Base-by-base conservation (phyloP, 2,329 filamentous ascomycete genomes). In the Phyllosticta citrichinensis region DNA sequence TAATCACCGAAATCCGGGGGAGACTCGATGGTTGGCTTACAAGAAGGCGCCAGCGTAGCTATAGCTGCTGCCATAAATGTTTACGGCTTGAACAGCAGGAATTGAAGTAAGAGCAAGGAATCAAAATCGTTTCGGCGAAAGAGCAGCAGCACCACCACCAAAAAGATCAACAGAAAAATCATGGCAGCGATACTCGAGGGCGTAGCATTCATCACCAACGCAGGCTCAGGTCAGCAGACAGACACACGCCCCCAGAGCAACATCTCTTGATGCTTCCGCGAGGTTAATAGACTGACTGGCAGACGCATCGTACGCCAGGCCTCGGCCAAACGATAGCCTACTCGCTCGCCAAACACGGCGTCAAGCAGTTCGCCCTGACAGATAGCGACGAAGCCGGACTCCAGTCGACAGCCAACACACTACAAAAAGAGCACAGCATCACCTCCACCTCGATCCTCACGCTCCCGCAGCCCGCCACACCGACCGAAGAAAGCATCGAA, bases 201-300 rank as follows among this genome's bases (percentile, higher is more conserved):
- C 54, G 75, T 77, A 47, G 78, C 78, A 20, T 79, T 80, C 64
- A 75, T 81, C 57, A 80, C 78, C 3, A 79, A 77, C 30, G 77
- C 77, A 40, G 77, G 74, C 20, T 79, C 77, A 54, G 77, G 77
- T 77, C 68, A 63, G 69, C 51, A 51, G 3, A 19, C 5, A 47
- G 40, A 47, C n/a, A n/a, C 35, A 11, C 9, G 6, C 27, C 9
- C 5, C 6, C 5, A 17, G 19, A 60, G 35, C 17, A 17, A 17
- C 19, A 9, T 20, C 11, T 24, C 35, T n/a, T 9, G 50, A 19
- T 50, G 9, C 52, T 10, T 22, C 60, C 22, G 22, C 66, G 14
- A 67, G n/a, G 14, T 2, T 50, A 63, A 66, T 68, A 20, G 64
- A 66, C 47, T 64, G 65, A 8, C 64, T 22, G 22, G 3, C 22